Evolutionary conservation across 2,329 filamentous ascomycete species (phyloP), one percentile per base, ranked within the genome.

Genomic region (Tothia fuscella): DNA sequence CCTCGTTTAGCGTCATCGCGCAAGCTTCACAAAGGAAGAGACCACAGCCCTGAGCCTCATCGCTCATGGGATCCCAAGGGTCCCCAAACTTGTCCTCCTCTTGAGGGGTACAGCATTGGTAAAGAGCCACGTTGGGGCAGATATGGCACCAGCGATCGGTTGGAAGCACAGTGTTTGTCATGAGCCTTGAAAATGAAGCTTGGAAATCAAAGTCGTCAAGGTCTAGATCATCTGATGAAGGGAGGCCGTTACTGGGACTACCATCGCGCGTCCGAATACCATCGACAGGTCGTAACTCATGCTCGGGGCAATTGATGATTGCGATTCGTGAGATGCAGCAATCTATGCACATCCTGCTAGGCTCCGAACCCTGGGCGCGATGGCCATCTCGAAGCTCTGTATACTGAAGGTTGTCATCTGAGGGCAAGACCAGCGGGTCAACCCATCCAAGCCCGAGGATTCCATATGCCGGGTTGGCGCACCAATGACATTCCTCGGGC

Each of bases 21-120:
- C 37, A 40, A 28, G 29, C 28, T n/a, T 40, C 37, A 20, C 37
- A 40, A 12, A 40, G 20, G 14, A 31, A 20, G 13, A 40, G 17
- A 6, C 37, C 37, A n/a, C 37, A 40, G 10, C 37, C 37, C 20
- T 40, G 16, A 13, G 37, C 37, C 22, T 31, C 37, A 6, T 22
- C 19, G 10, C 25, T 22, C 13, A 22, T 20, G 9, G 22, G n/a
- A 21, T n/a, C 25, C n/a, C 29, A 10, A 16, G 25, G 25, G 13
- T n/a, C n/a, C 6, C 37, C 37, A 14, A 16, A 40, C 6, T 16
- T 26, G 17, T 40, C 37, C 5, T 9, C 12, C n/a, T 29, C 37
- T 17, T 40, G 37, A 10, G 20, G n/a, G 3, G 37, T 40, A 13
- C 37, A 40, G 16, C 37, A 40, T 16, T 40, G 22, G 37, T 26